Conservation (phyloP, 495 filamentous ascomycete species). For the Neurospora sp. region DNA sequence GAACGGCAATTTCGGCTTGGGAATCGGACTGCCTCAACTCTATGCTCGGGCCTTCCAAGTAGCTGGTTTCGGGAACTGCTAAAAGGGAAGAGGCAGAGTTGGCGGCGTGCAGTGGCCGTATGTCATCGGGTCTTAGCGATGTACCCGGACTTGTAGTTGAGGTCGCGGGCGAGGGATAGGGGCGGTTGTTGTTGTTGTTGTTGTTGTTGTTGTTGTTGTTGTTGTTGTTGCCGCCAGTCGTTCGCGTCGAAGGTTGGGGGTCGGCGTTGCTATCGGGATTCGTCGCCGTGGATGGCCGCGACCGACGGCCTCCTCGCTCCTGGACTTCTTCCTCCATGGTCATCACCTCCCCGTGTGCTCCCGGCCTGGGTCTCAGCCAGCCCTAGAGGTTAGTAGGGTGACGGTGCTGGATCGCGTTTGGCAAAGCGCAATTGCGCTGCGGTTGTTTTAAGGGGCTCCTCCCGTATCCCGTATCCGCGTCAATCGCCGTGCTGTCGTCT, state of each 20-base stretch:
- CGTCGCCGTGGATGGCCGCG: neutral
- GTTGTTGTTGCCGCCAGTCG: neutral
- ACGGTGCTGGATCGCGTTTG: neutral
- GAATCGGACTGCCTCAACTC: constrained; percentile 30
- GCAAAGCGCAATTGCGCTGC: neutral
- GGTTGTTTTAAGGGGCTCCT: neutral
- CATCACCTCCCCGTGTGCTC: neutral
- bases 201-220: constrained; percentile 3
- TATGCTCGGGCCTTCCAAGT: constrained; percentile 31
- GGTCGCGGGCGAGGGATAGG: constrained; percentile 1
- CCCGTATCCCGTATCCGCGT: neutral
- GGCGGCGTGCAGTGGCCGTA: constrained; percentile 14
- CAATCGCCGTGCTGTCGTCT: neutral
- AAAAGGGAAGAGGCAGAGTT: neutral
- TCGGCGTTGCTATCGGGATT: neutral
- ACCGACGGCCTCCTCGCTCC: neutral
- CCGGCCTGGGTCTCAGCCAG: neutral
- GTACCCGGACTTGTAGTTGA: constrained; percentile 3
- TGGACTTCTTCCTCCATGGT: neutral
- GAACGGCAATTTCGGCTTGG: constrained; percentile 34
- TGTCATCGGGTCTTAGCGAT: constrained; percentile 15
- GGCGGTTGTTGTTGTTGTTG: constrained; percentile 6
- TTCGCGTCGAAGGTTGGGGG: neutral
- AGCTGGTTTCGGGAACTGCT: constrained; percentile 28
- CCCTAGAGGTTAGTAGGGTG: neutral